Conservation (phyloP, 1,139 yeast species). For the Candida tropicalis region DNA sequence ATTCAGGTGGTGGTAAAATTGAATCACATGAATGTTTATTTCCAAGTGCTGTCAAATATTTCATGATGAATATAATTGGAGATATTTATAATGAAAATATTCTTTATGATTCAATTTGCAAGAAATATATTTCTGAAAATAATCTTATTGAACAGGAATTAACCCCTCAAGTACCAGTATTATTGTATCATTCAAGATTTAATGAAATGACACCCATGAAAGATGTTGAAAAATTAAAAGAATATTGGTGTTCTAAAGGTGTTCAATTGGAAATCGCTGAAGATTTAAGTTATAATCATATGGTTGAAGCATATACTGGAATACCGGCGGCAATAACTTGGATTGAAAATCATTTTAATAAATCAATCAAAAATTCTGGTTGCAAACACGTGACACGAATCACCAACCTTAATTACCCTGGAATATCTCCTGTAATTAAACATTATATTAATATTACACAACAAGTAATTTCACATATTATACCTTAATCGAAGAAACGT, state of each 20-base stretch:
- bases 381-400: constrained; percentile 25
- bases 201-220: constrained; percentile 34
- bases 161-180: constrained; percentile 34
- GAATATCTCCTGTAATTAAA: background rate
- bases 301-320: constrained; percentile 29
- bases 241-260: constrained; percentile 34
- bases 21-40: constrained; percentile 18
- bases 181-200: constrained; percentile 33
- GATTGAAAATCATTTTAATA: constrained; percentile 17
- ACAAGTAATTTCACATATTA: background rate
- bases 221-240: constrained; percentile 26
- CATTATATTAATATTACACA: background rate
- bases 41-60: constrained; percentile 16
- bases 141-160: constrained; percentile 21
- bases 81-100: constrained; percentile 20
- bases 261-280: constrained; percentile 29
- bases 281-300: constrained; percentile 29
- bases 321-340: constrained; percentile 34
- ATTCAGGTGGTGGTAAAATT: constrained; percentile 7
- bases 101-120: constrained; percentile 19
- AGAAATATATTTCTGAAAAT: constrained; percentile 21
- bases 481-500: background rate
- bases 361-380: no score
- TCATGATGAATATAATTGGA: constrained; percentile 17
- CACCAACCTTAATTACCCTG: constrained; percentile 28